These are phyloP conservation scores for Scopulariopsis brevicaulis DNA, from an alignment of 2,329 filamentous ascomycete genomes.

Conservation along the genomic window DNA sequence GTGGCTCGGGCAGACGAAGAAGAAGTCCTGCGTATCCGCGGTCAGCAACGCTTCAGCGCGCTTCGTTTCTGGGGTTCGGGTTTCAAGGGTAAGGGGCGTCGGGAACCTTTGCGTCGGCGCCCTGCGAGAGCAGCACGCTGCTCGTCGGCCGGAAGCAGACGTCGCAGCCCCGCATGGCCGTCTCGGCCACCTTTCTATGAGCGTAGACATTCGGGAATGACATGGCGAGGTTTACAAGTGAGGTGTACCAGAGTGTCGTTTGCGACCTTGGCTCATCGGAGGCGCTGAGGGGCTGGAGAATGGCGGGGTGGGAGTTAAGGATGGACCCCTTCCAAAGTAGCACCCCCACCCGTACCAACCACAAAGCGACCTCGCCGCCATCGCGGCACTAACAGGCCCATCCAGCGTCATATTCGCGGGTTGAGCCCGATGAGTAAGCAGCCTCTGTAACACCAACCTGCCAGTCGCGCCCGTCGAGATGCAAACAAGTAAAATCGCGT, in stretches of 20 bases:
- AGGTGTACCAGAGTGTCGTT: background rate
- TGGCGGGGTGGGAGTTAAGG: background rate
- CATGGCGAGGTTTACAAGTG: constrained; percentile 18
- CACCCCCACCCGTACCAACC: background rate
- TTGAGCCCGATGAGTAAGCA: background rate
- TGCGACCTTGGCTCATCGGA: background rate
- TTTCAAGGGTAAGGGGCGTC: background rate
- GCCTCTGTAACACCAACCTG: background rate
- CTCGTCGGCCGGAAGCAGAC: constrained; percentile 84
- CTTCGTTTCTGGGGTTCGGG: no score
- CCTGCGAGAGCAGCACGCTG: constrained; percentile 61
- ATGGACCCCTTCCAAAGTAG: background rate
- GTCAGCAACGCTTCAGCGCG: background rate
- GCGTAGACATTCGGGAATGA: constrained; percentile 70
- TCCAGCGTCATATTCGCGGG: background rate
- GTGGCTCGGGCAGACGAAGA: constrained; percentile 79
- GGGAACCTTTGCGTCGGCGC: constrained; percentile 8
- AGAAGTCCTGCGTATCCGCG: constrained; percentile 52
- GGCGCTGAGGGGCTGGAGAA: background rate
- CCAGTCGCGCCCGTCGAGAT: background rate
- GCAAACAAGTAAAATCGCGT: background rate
- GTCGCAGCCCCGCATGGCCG: constrained; percentile 73
- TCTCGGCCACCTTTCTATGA: constrained; percentile 76
- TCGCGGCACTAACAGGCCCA: background rate
- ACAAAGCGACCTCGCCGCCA: background rate